Percentiles rank a stretch among this genome's conserved stretches.
Conservation (phyloP, 305 asterid species). For the Solanum hybrid region DNA sequence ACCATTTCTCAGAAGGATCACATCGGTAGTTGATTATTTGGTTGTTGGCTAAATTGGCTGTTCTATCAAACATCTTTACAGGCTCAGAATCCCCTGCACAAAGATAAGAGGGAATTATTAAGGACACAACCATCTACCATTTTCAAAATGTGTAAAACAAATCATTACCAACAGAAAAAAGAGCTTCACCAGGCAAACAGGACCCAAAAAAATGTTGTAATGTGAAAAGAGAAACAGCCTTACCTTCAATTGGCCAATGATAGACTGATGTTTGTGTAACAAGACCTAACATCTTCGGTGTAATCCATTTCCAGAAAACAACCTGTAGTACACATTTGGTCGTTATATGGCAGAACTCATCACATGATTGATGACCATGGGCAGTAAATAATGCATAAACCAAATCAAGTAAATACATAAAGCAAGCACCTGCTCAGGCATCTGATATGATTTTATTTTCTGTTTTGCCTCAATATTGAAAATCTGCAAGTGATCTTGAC, state of each 20-base stretch:
- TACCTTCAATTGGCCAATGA: conserved; percentile 98
- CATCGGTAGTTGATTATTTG: conserved; percentile 92
- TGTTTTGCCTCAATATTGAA: conserved; percentile 96
- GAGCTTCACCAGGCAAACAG: not conserved
- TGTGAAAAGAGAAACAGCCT: not conserved
- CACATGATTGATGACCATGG: not conserved
- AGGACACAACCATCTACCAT: not conserved
- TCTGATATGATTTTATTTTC: conserved; percentile 87
- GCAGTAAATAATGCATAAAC: conserved; percentile 3
- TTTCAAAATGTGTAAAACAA: not conserved
- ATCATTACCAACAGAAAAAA: conserved; percentile 10
- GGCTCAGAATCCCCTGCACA: conserved; percentile 90
- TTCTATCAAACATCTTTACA: conserved; percentile 87
- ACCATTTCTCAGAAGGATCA: conserved; percentile 96
- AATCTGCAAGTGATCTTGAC: conserved; percentile 93
- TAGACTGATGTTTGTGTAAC: conserved; percentile 88
- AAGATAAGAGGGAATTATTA: conserved; percentile 7
- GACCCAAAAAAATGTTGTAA: not conserved
- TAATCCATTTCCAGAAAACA: conserved; percentile 98
- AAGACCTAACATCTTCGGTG: conserved; percentile 89
- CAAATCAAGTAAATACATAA: not conserved
- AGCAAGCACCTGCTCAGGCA: conserved; percentile 92
- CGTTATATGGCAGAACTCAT: not conserved
- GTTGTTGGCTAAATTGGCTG: conserved; percentile 82
- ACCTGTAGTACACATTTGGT: conserved; percentile 37